Conservation (phyloP, 2,329 filamentous ascomycete genomes). For the Phialemoniopsis sp. region DNA sequence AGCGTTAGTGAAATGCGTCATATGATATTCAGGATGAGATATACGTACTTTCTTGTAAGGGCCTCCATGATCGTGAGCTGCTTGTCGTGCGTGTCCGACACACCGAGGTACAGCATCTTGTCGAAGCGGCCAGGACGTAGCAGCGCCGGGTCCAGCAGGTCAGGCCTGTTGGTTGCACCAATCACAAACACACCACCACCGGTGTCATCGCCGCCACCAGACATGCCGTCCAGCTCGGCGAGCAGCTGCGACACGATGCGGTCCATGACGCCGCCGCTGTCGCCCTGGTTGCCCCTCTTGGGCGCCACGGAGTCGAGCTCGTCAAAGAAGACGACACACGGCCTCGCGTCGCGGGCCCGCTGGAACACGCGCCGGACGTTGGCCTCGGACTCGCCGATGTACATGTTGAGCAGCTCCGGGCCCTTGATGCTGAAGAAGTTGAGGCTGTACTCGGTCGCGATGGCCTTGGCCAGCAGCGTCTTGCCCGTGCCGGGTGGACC, state of each 20-base stretch:
- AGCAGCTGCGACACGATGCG: conserved; percentile 92
- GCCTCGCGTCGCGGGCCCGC: conserved; percentile 76
- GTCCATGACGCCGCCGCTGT: conserved; percentile 97
- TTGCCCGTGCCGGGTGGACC: conserved; percentile 89
- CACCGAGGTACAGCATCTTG: conserved; percentile 96
- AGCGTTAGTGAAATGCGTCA: neutral
- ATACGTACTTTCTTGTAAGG: conserved; percentile 80
- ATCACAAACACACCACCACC: conserved; percentile 82
- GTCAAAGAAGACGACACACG: conserved; percentile 91
- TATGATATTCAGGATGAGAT: conserved; percentile 4
- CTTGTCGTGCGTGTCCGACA: conserved; percentile 95
- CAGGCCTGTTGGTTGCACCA: conserved; percentile 90
- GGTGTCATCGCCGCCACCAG: conserved; percentile 52
- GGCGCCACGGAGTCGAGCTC: conserved; percentile 91
- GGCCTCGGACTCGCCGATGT: conserved; percentile 90
- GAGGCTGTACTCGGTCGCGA: conserved; percentile 87
- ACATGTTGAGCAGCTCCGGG: conserved; percentile 91
- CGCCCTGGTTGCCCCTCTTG: conserved; percentile 94
- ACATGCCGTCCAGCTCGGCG: conserved; percentile 97
- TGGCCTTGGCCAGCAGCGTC: conserved; percentile 87
- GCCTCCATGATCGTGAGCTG: conserved; percentile 93
- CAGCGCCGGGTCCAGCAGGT: conserved; percentile 86
- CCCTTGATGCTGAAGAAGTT: conserved; percentile 96
- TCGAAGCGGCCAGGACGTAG: conserved; percentile 90
- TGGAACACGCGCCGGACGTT: conserved; percentile 90